Conservation (phyloP, 2,329 filamentous ascomycete genomes). For the Calonectria ilicicola region DNA sequence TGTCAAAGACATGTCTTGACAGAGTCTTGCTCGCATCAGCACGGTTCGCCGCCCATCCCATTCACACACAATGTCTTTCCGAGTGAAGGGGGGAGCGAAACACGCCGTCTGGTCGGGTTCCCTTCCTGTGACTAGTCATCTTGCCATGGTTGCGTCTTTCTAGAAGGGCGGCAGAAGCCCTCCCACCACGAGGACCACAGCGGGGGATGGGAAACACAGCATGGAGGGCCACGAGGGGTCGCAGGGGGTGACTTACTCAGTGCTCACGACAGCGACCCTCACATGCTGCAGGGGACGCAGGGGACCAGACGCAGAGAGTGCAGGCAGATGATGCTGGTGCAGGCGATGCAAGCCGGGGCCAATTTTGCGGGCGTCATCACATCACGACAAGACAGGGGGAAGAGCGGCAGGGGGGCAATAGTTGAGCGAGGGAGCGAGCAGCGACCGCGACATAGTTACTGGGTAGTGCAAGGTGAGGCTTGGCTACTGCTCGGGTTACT, state of each 20-base stretch:
- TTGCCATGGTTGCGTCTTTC: slow-evolving; percentile 36
- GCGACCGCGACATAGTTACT: slow-evolving; percentile 2
- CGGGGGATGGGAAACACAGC: slow-evolving; percentile 7
- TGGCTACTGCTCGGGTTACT: slow-evolving; percentile 6
- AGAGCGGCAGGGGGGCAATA: neutral
- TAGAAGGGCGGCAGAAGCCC: slow-evolving; percentile 48
- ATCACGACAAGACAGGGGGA: slow-evolving; percentile 27
- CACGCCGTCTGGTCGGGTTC: slow-evolving; percentile 4
- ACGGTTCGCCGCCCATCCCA: slow-evolving; percentile 32
- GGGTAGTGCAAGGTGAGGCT: neutral
- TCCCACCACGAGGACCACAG: slow-evolving; percentile 12
- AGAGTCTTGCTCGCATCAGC: slow-evolving; percentile 20
- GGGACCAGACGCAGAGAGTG: slow-evolving; percentile 1
- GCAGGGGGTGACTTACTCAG: neutral
- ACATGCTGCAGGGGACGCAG: slow-evolving; percentile 30
- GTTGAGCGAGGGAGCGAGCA: neutral
- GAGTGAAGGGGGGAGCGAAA: neutral
- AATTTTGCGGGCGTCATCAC: slow-evolving; percentile 36
- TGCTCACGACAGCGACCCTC: slow-evolving; percentile 5
- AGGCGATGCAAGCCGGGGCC: slow-evolving; percentile 16
- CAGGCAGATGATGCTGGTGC: neutral
- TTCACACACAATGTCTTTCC: slow-evolving; percentile 6
- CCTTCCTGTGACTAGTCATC: slow-evolving; percentile 7
- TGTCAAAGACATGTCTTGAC: neutral
- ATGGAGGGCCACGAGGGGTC: slow-evolving; percentile 9